Conservation (phyloP, 2,329 filamentous ascomycete species). For the Zasmidium angulare region DNA sequence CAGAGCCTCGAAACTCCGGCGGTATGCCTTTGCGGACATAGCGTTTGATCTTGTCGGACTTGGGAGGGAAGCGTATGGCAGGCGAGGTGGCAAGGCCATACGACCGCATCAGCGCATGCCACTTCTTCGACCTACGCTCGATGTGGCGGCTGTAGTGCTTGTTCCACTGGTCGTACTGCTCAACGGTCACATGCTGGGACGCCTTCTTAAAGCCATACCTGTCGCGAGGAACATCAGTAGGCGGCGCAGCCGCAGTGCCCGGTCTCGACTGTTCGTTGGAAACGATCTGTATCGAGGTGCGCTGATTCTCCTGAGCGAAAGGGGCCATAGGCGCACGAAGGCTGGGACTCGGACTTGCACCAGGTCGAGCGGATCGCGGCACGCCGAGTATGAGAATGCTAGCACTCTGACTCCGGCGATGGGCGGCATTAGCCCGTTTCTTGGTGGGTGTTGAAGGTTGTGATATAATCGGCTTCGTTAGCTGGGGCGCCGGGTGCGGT, state of each 20-base stretch:
- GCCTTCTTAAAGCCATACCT: slow-evolving; percentile 91
- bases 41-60: slow-evolving; percentile 79
- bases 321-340: neutral
- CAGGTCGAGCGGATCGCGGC: slow-evolving; percentile 11
- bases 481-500: slow-evolving; percentile 8
- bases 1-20: slow-evolving; percentile 88
- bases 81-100: slow-evolving; percentile 67
- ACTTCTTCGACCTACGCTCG: slow-evolving; percentile 74
- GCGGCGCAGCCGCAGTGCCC: neutral
- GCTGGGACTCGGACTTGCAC: slow-evolving; percentile 9
- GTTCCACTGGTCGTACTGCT: slow-evolving; percentile 83
- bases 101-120: slow-evolving; percentile 74
- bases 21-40: slow-evolving; percentile 93
- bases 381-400: slow-evolving; percentile 28
- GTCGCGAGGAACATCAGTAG: slow-evolving; percentile 57
- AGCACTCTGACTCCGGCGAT: slow-evolving; percentile 35
- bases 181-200: slow-evolving; percentile 72
- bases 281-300: slow-evolving; percentile 20
- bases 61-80: slow-evolving; percentile 76
- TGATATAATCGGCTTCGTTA: neutral
- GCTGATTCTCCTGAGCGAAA: slow-evolving; percentile 7
- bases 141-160: slow-evolving; percentile 72
- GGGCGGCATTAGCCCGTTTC: slow-evolving; percentile 20
- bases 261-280: slow-evolving; percentile 5
- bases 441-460: neutral